Percentiles rank a stretch among this genome's conserved stretches.
Conservation (phyloP, 2,329 filamentous ascomycete genomes). For the Stachybotrys chlorohalonatus region DNA sequence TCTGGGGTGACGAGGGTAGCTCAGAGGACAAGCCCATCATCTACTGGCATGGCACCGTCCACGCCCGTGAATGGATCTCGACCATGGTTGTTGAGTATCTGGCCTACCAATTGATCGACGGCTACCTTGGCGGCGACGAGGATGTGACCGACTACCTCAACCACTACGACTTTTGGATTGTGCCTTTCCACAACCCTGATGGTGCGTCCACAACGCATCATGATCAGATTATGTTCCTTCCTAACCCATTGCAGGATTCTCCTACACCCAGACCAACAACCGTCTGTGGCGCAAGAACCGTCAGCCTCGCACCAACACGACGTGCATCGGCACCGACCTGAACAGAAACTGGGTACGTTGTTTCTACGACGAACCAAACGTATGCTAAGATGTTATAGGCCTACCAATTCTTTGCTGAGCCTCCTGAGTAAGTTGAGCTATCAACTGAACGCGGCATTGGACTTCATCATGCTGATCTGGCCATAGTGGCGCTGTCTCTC, state of each 20-base stretch:
- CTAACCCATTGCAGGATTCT: conserved; percentile 28
- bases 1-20: conserved; percentile 33
- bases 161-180: conserved; percentile 50
- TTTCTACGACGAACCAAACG: neutral
- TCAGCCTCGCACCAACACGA: conserved; percentile 25
- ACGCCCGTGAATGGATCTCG: conserved; percentile 47
- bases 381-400: neutral
- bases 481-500: conserved; percentile 23
- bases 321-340: conserved; percentile 39
- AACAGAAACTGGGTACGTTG: conserved; percentile 41
- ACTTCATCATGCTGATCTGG: neutral
- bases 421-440: neutral
- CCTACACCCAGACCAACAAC: conserved; percentile 39
- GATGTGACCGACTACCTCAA: conserved; percentile 36
- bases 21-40: conserved; percentile 34
- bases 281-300: conserved; percentile 47
- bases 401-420: conserved; percentile 24
- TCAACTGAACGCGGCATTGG: too few species aligned
- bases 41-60: conserved; percentile 41
- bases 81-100: conserved; percentile 43
- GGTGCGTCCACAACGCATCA: conserved; percentile 17
- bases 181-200: conserved; percentile 44
- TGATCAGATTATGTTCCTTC: neutral
- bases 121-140: conserved; percentile 26
- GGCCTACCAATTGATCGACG: conserved; percentile 32